These are phyloP conservation scores for Akanthomyces dipterigenus DNA, from an alignment of 2,329 filamentous ascomycete species.

Conservation along the genomic window DNA sequence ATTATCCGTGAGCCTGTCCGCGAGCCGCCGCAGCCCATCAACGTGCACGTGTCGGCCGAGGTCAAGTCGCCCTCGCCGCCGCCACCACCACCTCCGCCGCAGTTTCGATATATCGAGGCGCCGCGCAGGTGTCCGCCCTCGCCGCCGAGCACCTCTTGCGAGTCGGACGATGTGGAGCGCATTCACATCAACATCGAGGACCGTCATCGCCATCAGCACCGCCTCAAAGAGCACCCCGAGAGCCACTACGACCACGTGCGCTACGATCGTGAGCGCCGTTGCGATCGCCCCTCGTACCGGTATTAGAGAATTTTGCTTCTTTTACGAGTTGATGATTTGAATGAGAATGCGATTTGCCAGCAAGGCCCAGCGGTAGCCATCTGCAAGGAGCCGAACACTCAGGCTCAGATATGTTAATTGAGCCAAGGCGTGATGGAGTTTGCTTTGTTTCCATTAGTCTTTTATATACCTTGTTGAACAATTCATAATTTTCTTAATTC, in stretches of 20 bases:
- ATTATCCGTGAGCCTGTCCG: conserved; percentile 37
- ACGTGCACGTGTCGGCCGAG: conserved; percentile 11
- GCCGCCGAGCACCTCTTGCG: conserved; percentile 7
- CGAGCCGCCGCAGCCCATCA: conserved; percentile 20
- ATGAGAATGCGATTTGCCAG: background rate
- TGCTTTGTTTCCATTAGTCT: background rate
- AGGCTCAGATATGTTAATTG: background rate
- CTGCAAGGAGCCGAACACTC: background rate
- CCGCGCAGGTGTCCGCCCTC: background rate
- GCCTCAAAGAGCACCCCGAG: background rate
- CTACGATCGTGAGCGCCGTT: background rate
- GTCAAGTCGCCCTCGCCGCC: conserved; percentile 22
- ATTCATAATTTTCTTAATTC: background rate
- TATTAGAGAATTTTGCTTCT: background rate
- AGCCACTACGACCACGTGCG: background rate
- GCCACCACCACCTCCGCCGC: conserved; percentile 18
- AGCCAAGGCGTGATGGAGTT: background rate
- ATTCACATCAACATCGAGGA: conserved; percentile 18
- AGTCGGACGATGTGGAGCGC: conserved; percentile 24
- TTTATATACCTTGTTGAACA: background rate
- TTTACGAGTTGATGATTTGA: background rate
- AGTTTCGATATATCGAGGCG: conserved; percentile 5
- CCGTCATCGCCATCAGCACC: conserved; percentile 16
- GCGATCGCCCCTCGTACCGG: conserved; percentile 1
- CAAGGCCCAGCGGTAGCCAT: background rate